phyloP scores from a whole-genome alignment of 345 rosid species.

The Euphorbia pulcherrima region DNA sequence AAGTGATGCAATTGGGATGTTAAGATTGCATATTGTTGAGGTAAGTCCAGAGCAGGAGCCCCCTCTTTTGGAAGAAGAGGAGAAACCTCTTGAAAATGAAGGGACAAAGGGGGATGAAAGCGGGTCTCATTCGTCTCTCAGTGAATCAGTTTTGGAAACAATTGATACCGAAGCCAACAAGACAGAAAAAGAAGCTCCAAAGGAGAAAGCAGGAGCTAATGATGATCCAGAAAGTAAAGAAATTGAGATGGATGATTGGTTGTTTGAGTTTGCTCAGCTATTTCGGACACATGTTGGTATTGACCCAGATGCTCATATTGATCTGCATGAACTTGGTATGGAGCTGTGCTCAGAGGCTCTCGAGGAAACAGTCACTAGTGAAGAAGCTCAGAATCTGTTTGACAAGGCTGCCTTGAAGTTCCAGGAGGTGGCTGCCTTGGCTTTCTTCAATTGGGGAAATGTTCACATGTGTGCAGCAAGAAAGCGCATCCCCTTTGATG shows the following conservation, averaged over 20 bases:
- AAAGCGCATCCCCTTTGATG: conserved; percentile 88
- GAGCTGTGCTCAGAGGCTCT: conserved; percentile 96
- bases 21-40: conserved; percentile 89
- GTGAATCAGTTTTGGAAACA: conserved; percentile 45
- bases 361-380: conserved; percentile 91
- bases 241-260: conserved; percentile 96
- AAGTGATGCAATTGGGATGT: conserved; percentile 51
- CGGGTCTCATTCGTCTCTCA: conserved; percentile 43
- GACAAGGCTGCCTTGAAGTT: conserved; percentile 89
- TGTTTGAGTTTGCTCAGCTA: conserved; percentile 93
- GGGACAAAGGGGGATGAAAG: conserved; percentile 57
- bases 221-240: conserved; percentile 80
- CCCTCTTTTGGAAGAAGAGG: conserved; percentile 59
- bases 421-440: conserved; percentile 96
- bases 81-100: conserved; percentile 53
- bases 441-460: conserved; percentile 98
- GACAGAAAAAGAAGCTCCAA: conserved; percentile 42
- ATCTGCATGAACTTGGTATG: conserved; percentile 95
- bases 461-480: conserved; percentile 99
- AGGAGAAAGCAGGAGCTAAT: conserved; percentile 47
- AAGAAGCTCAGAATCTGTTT: conserved; percentile 81
- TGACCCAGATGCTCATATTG: conserved; percentile 94
- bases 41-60: conserved; percentile 95
- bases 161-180: conserved; percentile 49
- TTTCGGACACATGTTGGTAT: conserved; percentile 86